A percentile compares a stretch with the other conserved stretches of the same genome.
Conservation (phyloP, 1,284 basidiomycete genomes). For the Dichomitus squalens region DNA sequence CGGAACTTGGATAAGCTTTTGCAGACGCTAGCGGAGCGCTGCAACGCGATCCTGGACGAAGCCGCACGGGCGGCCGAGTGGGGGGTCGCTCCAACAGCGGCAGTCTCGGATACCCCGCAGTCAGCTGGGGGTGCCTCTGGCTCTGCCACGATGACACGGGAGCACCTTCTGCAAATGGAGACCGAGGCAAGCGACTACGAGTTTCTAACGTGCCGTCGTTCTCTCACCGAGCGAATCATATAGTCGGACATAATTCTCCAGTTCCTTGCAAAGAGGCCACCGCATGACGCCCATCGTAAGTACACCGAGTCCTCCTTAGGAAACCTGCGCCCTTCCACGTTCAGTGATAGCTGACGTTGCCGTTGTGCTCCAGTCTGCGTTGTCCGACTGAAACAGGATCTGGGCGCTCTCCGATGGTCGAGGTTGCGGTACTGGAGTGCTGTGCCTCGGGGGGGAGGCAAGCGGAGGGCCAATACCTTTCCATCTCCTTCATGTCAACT, state of each 20-base stretch:
- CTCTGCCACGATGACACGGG: slow-evolving; percentile 42
- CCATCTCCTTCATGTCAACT: slow-evolving; percentile 65
- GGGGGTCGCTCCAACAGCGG: slow-evolving; percentile 4
- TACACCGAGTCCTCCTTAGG: slow-evolving; percentile 4
- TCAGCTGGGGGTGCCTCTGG: slow-evolving; percentile 3
- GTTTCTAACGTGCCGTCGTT: slow-evolving; percentile 18
- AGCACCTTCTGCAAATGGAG: slow-evolving; percentile 48
- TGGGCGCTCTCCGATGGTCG: slow-evolving; percentile 20
- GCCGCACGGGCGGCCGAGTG: slow-evolving; percentile 57
- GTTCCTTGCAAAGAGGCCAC: slow-evolving; percentile 29
- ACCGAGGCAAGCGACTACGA: slow-evolving; percentile 46
- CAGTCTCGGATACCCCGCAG: slow-evolving; percentile 8
- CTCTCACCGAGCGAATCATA: slow-evolving; percentile 18
- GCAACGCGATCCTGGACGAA: slow-evolving; percentile 61
- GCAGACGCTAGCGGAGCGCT: slow-evolving; percentile 60
- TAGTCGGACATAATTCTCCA: slow-evolving; percentile 29
- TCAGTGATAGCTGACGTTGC: slow-evolving; percentile 12
- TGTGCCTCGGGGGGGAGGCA: slow-evolving; percentile 20
- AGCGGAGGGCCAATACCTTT: slow-evolving; percentile 29
- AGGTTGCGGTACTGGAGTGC: slow-evolving; percentile 29
- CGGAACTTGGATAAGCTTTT: slow-evolving; percentile 71
- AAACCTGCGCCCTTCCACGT: slow-evolving; percentile 18
- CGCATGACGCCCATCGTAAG: slow-evolving; percentile 28
- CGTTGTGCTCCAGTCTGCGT: slow-evolving; percentile 26
- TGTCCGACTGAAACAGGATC: slow-evolving; percentile 26